These are phyloP conservation scores for Mycena pura DNA, from an alignment of 768 basidiomycete genomes.

Conservation along the genomic window DNA sequence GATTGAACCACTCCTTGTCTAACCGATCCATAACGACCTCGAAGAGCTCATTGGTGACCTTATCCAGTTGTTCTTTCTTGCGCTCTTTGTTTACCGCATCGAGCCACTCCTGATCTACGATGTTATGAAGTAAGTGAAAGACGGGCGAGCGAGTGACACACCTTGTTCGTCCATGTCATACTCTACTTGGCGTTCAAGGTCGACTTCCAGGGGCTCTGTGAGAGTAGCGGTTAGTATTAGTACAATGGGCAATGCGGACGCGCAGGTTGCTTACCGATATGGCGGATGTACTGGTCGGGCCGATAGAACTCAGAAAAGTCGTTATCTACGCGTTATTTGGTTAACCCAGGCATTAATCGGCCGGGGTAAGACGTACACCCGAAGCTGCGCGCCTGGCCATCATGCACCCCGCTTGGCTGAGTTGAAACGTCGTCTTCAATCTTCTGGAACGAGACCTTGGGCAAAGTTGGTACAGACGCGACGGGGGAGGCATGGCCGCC, in stretches of 20 bases:
- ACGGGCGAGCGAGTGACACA: slow-evolving; percentile 35
- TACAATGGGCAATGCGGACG: slow-evolving; percentile 8
- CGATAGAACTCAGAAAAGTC: slow-evolving; percentile 75
- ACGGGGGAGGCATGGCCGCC: slow-evolving; percentile 40
- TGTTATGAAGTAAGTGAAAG: slow-evolving; percentile 1
- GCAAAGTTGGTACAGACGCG: slow-evolving; percentile 46
- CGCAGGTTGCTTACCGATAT: slow-evolving; percentile 72
- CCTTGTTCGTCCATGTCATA: slow-evolving; percentile 99
- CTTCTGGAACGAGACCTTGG: slow-evolving; percentile 72
- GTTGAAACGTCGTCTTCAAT: slow-evolving; percentile 69
- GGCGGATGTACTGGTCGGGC: slow-evolving; percentile 88
- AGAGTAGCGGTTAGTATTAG: slow-evolving; percentile 9
- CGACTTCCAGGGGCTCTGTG: slow-evolving; percentile 89
- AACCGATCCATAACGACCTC: slow-evolving; percentile 97
- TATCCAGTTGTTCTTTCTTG: slow-evolving; percentile 73
- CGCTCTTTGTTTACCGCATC: slow-evolving; percentile 84
- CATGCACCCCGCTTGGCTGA: slow-evolving; percentile 67
- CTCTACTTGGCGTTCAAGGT: slow-evolving; percentile 92
- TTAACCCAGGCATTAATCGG: background rate
- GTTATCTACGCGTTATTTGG: slow-evolving; percentile 45
- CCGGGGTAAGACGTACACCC: slow-evolving; percentile 64
- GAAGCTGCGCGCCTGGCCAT: slow-evolving; percentile 67
- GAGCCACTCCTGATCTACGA: slow-evolving; percentile 92
- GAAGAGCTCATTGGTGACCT: slow-evolving; percentile 83
- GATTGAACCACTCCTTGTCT: slow-evolving; percentile 99